A percentile compares a stretch with the other conserved stretches of the same genome.
phyloP scores from a whole-genome alignment of 208 protist genomes.

The Wallacemonas sp. region DNA sequence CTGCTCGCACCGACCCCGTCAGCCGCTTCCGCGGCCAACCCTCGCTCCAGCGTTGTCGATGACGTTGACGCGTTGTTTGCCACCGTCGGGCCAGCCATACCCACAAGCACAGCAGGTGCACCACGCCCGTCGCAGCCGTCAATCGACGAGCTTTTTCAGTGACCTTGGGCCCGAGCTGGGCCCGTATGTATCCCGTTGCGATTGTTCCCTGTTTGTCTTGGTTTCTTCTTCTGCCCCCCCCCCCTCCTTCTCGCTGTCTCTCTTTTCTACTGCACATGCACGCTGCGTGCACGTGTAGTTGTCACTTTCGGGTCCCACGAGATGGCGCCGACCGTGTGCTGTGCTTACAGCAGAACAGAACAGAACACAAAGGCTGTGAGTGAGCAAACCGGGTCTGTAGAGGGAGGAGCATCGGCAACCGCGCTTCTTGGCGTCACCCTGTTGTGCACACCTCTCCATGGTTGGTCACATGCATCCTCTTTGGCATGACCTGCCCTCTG shows the following conservation, averaged over 20 bases:
- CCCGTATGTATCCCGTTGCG: not conserved
- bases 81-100: not conserved
- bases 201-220: not conserved
- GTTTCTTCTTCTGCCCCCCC: not conserved
- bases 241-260: not conserved
- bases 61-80: constrained; percentile 30
- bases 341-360: too few relatives aligned
- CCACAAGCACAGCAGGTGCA: not conserved
- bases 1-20: constrained; percentile 17
- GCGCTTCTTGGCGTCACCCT: too few relatives aligned
- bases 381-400: too few relatives aligned
- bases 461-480: not conserved
- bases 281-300: not conserved
- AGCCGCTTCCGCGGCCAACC: not conserved
- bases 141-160: constrained; percentile 54
- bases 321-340: too few relatives aligned
- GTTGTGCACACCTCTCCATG: too few relatives aligned
- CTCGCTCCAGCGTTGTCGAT: not conserved
- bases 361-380: too few relatives aligned
- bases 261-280: not conserved
- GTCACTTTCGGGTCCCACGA: too few relatives aligned
- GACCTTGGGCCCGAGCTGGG: too few relatives aligned
- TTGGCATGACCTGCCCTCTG: too few relatives aligned
- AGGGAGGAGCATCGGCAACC: too few relatives aligned
- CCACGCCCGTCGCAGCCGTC: not conserved